Conservation (phyloP, 2,329 filamentous ascomycete genomes). For the Sporothrix mexicana region DNA sequence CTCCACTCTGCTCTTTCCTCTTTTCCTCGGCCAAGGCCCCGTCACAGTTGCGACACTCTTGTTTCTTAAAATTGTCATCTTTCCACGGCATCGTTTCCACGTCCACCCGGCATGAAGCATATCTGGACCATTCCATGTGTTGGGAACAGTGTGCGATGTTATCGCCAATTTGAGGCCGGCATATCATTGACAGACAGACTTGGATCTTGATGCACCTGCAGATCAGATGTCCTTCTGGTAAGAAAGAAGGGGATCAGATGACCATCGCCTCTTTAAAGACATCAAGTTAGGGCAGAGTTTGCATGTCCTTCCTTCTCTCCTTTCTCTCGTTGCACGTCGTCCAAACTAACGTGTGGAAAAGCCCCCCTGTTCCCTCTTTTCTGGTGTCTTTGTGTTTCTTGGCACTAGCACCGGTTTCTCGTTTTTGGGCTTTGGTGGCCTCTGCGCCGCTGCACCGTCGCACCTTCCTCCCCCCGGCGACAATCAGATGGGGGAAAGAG, state of each 20-base stretch:
- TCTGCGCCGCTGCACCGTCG: slow-evolving; percentile 14
- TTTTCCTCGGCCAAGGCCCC: neutral
- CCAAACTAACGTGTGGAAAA: slow-evolving; percentile 10
- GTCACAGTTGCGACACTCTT: slow-evolving; percentile 20
- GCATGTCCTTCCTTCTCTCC: too few relatives aligned
- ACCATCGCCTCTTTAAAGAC: slow-evolving; percentile 3
- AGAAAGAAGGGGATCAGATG: neutral
- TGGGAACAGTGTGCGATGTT: too few relatives aligned
- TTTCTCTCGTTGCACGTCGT: neutral
- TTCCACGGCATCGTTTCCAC: neutral
- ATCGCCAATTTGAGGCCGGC: too few relatives aligned
- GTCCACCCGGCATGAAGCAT: neutral
- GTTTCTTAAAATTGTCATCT: neutral
- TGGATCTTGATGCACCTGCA: neutral
- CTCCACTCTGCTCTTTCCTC: neutral
- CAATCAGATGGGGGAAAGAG: neutral
- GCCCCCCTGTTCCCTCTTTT: neutral
- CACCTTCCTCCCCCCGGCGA: slow-evolving; percentile 17
- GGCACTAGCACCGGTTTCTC: slow-evolving; percentile 5
- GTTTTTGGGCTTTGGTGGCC: neutral
- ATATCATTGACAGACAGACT: neutral
- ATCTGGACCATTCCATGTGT: neutral
- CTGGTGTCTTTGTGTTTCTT: neutral
- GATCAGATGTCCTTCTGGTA: slow-evolving; percentile 3
- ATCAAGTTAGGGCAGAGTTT: slow-evolving; percentile 1